These are phyloP conservation scores for Blastocystis sp. DNA, from an alignment of 352 stramenopile species.

Conservation along the genomic window DNA sequence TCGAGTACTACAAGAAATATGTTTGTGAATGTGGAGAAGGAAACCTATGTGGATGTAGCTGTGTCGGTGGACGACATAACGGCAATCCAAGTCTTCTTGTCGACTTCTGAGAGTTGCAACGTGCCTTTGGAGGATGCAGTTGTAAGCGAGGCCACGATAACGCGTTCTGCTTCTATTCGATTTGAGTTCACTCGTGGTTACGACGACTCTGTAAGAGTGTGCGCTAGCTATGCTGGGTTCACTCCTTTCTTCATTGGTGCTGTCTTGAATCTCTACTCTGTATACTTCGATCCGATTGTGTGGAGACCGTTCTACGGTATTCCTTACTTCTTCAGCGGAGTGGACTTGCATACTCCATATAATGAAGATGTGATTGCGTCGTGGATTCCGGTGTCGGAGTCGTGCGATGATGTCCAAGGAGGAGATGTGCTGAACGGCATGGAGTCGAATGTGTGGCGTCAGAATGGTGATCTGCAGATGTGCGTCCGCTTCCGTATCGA, in stretches of 20 bases:
- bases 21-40: not conserved
- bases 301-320: slow-evolving; percentile 54
- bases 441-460: not conserved
- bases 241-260: not conserved
- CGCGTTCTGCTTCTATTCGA: not conserved
- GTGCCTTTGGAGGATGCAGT: not conserved
- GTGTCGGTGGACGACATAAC: not conserved
- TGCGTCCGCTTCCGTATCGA: not conserved
- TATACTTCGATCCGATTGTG: slow-evolving; percentile 8
- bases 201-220: not conserved
- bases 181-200: not conserved
- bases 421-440: not conserved
- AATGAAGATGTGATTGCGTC: not conserved
- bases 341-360: slow-evolving; percentile 5
- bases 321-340: not conserved
- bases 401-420: not conserved
- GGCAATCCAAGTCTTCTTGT: slow-evolving; percentile 2
- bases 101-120: not conserved
- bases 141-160: not conserved
- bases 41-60: not conserved
- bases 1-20: not conserved
- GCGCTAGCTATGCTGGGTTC: not conserved
- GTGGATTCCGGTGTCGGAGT: not conserved
- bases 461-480: not conserved
- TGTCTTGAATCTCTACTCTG: slow-evolving; percentile 17